Base-by-base conservation (phyloP, 345 rosid genomes). In the Sisymbrium altissimum region DNA sequence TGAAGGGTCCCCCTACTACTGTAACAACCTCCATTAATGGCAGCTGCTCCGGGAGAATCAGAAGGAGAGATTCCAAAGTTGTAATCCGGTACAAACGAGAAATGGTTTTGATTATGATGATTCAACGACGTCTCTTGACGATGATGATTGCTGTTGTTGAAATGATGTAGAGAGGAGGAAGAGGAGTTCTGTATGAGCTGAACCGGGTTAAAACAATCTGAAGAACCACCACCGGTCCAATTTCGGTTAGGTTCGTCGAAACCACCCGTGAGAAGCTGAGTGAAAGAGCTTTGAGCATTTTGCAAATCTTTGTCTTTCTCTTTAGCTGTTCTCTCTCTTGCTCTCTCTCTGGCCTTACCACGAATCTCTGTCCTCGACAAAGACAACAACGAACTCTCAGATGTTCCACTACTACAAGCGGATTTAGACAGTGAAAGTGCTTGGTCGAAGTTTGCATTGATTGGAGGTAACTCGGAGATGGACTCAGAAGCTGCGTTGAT, bases 1-100 rank as follows among this genome's bases (percentile, higher is more conserved):
- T 95, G 99, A 95, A 95, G 99, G 99, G 99, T 89, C 97, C 99
- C 97, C 99, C 99, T 91, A 72, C 87, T 89, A 86, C 76, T 86
- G 90, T 88, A 83, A 86, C 91, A 83, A 83, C 91, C 86, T 54
- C 79, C 79, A 52, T 68, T 53, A 53, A 68, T 30, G 39, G 79
- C 43, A 21, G 73, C 19, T 43, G 73, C 41, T 30, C 43, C 64
- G 45, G 74, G 66, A 70, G 74, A 68, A 68, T 55, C 62, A 75
- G 79, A 75, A 79, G 98, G 79, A 62, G 96, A 83, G 68, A 88
- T 86, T 6, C 93, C 87, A 82, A 91, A 91, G 86, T 91, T 91
- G 19, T 88, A 87, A 71, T 91, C 95, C 36, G 91, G 85, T 39
- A 81, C 85, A 60, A 87, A 89, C 6, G 99, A 85, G 69, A 87